Conservation (phyloP, 2,329 filamentous ascomycete species). For the Madurella fahalii region DNA sequence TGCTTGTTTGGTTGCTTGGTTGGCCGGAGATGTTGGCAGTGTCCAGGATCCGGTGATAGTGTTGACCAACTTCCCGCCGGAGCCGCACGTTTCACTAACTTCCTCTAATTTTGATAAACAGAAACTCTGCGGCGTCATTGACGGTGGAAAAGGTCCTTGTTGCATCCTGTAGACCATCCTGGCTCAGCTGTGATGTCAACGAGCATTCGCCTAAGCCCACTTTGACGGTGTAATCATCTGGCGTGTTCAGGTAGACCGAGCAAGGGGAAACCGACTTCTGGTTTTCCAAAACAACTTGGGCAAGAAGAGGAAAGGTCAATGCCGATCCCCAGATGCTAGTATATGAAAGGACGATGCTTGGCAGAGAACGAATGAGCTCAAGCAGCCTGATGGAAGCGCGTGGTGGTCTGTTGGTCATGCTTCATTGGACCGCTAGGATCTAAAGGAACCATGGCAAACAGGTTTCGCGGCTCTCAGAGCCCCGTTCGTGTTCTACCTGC, state of each 20-base stretch:
- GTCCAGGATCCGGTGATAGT: too few species aligned
- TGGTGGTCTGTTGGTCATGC: neutral
- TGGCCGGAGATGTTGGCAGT: neutral
- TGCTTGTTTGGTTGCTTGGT: neutral
- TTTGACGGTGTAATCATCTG: neutral
- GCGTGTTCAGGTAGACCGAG: neutral
- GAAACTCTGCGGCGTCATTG: neutral
- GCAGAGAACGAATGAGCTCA: neutral
- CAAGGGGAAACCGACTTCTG: neutral
- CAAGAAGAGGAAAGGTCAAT: neutral
- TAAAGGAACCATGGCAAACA: neutral
- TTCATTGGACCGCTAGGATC: neutral
- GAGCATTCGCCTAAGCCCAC: neutral
- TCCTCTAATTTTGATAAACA: too few species aligned
- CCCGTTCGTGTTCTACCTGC: too few species aligned
- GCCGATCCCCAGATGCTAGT: neutral
- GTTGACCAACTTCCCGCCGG: too few species aligned
- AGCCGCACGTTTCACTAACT: too few species aligned
- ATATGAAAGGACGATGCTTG: constrained; percentile 3
- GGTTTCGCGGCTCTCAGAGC: neutral
- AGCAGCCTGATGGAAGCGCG: neutral
- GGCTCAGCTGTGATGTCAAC: constrained; percentile 4
- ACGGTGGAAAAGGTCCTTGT: constrained; percentile 10
- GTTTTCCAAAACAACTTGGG: neutral
- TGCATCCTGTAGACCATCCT: neutral